Evolutionary conservation across 2,329 filamentous ascomycete genomes (phyloP).

Genomic region (Fusarium pseudoanthophilum): DNA sequence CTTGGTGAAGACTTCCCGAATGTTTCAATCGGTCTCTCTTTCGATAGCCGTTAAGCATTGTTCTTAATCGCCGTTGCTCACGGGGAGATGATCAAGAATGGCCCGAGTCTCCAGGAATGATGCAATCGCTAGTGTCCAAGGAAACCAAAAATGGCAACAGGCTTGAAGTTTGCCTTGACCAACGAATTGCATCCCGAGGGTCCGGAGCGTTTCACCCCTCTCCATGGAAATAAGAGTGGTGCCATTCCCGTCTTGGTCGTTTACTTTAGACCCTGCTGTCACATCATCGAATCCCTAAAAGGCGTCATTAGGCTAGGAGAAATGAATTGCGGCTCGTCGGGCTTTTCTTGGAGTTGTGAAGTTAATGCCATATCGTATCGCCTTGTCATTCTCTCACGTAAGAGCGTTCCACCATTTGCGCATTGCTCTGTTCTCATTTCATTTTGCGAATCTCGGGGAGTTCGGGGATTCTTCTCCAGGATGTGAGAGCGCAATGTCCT

Average conservation of each 20-base stretch:
- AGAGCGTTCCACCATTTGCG: not conserved
- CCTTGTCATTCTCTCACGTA: not conserved
- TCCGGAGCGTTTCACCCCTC: constrained; percentile 1
- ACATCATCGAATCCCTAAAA: constrained; percentile 35
- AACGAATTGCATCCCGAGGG: constrained; percentile 10
- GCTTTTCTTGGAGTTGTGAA: not conserved
- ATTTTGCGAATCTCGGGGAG: constrained; percentile 15
- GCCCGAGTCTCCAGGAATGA: constrained; percentile 1
- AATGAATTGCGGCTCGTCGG: constrained; percentile 31
- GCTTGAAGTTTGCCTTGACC: not conserved
- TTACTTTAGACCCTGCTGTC: constrained; percentile 13
- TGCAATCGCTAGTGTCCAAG: not conserved
- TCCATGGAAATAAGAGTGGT: constrained; percentile 16
- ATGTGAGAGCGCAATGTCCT: not conserved
- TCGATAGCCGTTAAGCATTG: not conserved
- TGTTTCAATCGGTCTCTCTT: not conserved
- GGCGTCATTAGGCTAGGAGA: constrained; percentile 30
- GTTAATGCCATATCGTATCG: not conserved
- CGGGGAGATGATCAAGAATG: constrained; percentile 22
- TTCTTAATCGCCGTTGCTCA: not conserved
- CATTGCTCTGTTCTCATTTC: not conserved
- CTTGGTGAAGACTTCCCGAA: not conserved
- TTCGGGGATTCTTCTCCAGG: constrained; percentile 17
- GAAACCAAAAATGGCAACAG: not conserved
- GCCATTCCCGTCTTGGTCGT: constrained; percentile 2